Conservation (phyloP, 257 asterid species). For the Lantana camara region DNA sequence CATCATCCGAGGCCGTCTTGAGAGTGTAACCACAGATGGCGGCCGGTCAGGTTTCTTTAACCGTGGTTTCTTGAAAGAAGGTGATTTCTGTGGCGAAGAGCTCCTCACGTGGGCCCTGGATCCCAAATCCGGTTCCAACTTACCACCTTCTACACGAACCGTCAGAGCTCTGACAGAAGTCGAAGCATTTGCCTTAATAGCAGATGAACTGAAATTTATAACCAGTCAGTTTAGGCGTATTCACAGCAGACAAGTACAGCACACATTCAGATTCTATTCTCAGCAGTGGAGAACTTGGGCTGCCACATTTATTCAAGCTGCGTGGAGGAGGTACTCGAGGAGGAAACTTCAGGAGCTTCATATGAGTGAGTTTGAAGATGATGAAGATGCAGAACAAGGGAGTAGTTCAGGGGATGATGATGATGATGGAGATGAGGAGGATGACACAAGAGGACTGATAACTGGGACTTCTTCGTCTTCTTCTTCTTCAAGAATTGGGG, state of each 20-base stretch:
- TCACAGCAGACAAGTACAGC: slow-evolving; percentile 96
- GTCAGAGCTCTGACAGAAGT: slow-evolving; percentile 93
- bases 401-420: slow-evolving; percentile 15
- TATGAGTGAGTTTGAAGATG: slow-evolving; percentile 45
- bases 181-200: slow-evolving; percentile 90
- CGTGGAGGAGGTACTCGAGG: slow-evolving; percentile 80
- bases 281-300: slow-evolving; percentile 99
- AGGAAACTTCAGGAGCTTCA: slow-evolving; percentile 65
- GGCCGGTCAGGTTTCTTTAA: slow-evolving; percentile 97
- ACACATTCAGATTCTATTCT: slow-evolving; percentile 88
- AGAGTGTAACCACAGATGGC: slow-evolving; percentile 95
- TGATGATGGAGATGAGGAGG: slow-evolving; percentile 24
- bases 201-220: slow-evolving; percentile 85
- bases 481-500: slow-evolving; percentile 40
- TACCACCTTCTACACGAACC: slow-evolving; percentile 92
- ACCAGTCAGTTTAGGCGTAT: slow-evolving; percentile 88
- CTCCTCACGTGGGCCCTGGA: slow-evolving; percentile 98
- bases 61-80: slow-evolving; percentile 74
- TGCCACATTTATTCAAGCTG: slow-evolving; percentile 90
- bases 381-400: slow-evolving; percentile 15
- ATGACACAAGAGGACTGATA: slow-evolving; percentile 39
- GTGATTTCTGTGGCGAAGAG: slow-evolving; percentile 97
- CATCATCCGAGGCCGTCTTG: slow-evolving; percentile 91
- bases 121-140: slow-evolving; percentile 78
- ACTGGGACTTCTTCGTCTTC: neutral